These are phyloP conservation scores for Lepidium didymum DNA, from an alignment of 345 rosid species.

Conservation along the genomic window DNA sequence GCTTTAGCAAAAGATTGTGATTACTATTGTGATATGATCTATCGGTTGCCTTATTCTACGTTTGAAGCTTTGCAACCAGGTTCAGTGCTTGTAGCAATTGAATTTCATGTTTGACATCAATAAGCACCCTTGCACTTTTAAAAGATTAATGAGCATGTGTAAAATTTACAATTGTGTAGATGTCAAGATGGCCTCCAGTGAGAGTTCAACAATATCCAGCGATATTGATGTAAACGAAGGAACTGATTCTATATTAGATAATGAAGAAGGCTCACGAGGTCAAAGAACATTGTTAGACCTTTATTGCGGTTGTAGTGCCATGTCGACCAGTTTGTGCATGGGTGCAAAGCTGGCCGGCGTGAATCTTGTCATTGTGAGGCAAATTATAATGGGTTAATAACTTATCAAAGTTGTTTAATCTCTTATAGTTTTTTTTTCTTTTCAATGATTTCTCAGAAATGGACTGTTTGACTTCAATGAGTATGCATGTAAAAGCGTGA, in stretches of 20 bases:
- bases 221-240: constrained; percentile 23
- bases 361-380: constrained; percentile 54
- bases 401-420: background rate
- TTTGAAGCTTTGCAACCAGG: constrained; percentile 29
- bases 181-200: constrained; percentile 22
- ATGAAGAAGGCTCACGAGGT: constrained; percentile 9
- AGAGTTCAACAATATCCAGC: constrained; percentile 42
- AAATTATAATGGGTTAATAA: background rate
- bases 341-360: constrained; percentile 52
- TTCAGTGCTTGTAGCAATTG: background rate
- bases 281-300: constrained; percentile 48
- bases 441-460: constrained; percentile 28
- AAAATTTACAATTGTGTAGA: constrained; percentile 21
- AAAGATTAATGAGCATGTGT: background rate
- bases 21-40: constrained; percentile 55
- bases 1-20: constrained; percentile 30
- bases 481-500: constrained; percentile 51
- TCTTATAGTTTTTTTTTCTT: background rate
- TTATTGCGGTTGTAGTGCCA: constrained; percentile 83
- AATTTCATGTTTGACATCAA: background rate
- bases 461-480: constrained; percentile 72
- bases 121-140: background rate
- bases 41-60: constrained; percentile 47
- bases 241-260: background rate
- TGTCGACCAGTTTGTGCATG: constrained; percentile 78